Base-by-base conservation (phyloP, 208 protist genomes). In the Leishmania turanica region DNA sequence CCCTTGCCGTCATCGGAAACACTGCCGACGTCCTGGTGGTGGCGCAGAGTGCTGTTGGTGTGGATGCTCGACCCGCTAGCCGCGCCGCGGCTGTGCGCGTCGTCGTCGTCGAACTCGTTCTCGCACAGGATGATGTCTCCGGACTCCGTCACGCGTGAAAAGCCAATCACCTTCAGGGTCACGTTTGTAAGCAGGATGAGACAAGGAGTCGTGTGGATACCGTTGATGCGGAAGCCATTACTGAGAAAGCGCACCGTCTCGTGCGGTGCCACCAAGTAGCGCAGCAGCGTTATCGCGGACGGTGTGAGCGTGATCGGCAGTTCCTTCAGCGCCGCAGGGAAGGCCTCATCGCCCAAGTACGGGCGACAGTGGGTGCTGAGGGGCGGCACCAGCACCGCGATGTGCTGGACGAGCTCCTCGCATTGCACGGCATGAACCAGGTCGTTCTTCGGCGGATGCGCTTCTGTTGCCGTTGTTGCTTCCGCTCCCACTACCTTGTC, bases 121-220 rank as follows among this genome's bases (percentile, higher is more conserved):
- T 95, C 71, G 79, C 88, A 96, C n/a, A 98, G 82, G 70, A 98
- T 78, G 66, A 98, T 94, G 73, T 98, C 93, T n/a, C 95, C 95
- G 31, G 58, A 77, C 66, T 91, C 85, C 51, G 92, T 98, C 77
- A 96, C 85, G 24, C 86, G 84, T 9, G 95, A 96, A 74, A 92
- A 95, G 68, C 88, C 84, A 75, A 96, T 90, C 62, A 98, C 74
- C 65, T 89, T 93, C 56, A 98, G 64, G 42, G 87, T 86, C 34
- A 72, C 74, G 70, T 93, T 85, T 21, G 93, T 98, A 27, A 98
- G 81, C 21, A 98, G 78, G 70, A 98, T 89, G 19, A 98, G 88
- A 51, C 95, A 96, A 65, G 95, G 95, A 13, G 93, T 96, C 11
- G 90, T 86, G 78, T 96, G 89, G 51, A 98, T 93, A 58, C 95